Evolutionary conservation across 2,329 filamentous ascomycete genomes (phyloP).

Genomic region (Alternaria longipes): DNA sequence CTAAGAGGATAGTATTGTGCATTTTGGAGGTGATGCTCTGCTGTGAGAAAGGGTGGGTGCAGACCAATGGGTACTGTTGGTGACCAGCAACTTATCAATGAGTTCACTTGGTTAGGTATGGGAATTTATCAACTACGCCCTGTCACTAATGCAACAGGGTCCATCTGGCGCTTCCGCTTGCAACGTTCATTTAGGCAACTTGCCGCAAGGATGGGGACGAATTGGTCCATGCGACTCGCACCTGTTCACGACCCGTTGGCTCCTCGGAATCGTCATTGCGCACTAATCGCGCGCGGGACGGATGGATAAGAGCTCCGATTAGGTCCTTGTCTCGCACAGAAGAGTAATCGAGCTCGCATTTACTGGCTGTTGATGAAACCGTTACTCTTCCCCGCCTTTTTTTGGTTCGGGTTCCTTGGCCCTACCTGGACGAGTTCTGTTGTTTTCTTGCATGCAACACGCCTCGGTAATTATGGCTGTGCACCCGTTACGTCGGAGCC

Average conservation of each 20-base stretch:
- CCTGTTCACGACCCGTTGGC: not conserved
- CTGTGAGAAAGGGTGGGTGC: not conserved
- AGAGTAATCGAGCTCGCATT: not conserved
- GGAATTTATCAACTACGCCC: not conserved
- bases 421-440: not conserved
- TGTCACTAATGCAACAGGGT: not conserved
- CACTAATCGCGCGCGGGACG: not conserved
- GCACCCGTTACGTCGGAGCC: not conserved
- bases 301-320: not conserved
- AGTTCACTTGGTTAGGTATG: not conserved
- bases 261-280: not conserved
- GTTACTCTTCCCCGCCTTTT: not conserved
- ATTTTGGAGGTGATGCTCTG: slow-evolving; percentile 24
- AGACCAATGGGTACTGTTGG: not conserved
- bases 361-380: not conserved
- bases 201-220: not conserved
- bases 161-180: not conserved
- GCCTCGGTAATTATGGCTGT: slow-evolving; percentile 5
- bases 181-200: not conserved
- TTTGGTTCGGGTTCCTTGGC: not conserved
- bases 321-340: not conserved
- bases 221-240: slow-evolving; percentile 5
- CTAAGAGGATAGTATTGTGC: slow-evolving; percentile 39
- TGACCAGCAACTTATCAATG: not conserved
- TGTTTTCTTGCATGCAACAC: not conserved